Percentiles rank a stretch among this genome's conserved stretches.
Evolutionary conservation across 345 rosid species (phyloP).

Genomic region (Turnera subulata): DNA sequence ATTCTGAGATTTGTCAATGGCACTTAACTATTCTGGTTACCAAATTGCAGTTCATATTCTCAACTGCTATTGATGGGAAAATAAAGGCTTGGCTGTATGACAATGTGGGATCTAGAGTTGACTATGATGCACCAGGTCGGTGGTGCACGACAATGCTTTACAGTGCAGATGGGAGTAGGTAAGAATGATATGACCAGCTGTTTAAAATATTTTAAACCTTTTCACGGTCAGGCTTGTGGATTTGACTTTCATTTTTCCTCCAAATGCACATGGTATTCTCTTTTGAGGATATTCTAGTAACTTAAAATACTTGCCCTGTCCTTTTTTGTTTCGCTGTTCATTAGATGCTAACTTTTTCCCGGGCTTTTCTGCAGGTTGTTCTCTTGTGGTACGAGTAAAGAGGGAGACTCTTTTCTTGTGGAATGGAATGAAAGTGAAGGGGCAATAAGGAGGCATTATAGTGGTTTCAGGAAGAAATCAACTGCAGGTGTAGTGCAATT

Average conservation of each 20-base stretch:
- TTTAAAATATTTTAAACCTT: not conserved
- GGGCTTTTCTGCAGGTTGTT: conserved; percentile 53
- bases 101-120: conserved; percentile 72
- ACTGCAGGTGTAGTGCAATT: conserved; percentile 59
- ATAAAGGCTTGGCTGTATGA: conserved; percentile 92
- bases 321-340: not conserved
- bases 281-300: too few relatives aligned
- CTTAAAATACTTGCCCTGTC: too few relatives aligned
- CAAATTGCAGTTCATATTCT: conserved; percentile 64
- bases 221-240: not conserved
- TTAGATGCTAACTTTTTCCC: conserved; percentile 1
- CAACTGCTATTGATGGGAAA: conserved; percentile 79
- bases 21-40: conserved; percentile 14
- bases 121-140: conserved; percentile 75
- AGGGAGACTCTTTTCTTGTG: conserved; percentile 73
- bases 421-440: conserved; percentile 98
- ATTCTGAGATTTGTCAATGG: not conserved
- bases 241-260: not conserved
- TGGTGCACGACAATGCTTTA: conserved; percentile 83
- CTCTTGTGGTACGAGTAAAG: conserved; percentile 92
- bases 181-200: conserved; percentile 5
- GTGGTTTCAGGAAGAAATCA: conserved; percentile 64
- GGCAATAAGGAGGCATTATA: conserved; percentile 67
- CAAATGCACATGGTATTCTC: not conserved
- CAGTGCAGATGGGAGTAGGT: conserved; percentile 85